Conservation (phyloP, 2,329 filamentous ascomycete genomes). For the Diaporthe helianthi region DNA sequence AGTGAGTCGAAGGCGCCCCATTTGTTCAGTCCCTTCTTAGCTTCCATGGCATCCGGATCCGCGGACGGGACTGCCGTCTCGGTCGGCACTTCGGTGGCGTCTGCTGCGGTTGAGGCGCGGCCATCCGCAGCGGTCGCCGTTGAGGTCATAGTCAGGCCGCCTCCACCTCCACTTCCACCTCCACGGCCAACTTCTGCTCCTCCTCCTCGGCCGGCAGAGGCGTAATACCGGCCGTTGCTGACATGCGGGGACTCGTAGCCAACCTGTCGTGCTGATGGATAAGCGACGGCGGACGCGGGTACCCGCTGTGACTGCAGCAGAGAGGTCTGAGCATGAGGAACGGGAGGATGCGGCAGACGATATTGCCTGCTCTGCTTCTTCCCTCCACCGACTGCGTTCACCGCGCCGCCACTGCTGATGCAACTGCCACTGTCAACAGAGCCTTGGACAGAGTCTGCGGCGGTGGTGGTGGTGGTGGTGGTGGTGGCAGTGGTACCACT, state of each 20-base stretch:
- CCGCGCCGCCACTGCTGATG: not conserved
- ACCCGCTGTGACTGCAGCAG: conserved; percentile 28
- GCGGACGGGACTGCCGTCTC: conserved; percentile 14
- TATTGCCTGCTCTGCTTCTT: conserved; percentile 28
- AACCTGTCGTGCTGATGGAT: not conserved
- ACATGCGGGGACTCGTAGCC: conserved; percentile 6
- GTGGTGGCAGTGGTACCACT: not conserved
- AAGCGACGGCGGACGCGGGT: conserved; percentile 17
- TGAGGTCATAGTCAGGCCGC: not conserved
- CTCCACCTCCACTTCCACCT: too few species aligned
- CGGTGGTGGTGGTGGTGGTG: not conserved
- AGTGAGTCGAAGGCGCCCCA: conserved; percentile 28
- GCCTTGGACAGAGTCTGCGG: not conserved
- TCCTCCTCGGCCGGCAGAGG: not conserved
- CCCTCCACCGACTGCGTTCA: not conserved
- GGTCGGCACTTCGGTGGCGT: not conserved
- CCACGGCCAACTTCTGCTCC: too few species aligned
- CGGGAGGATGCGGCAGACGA: conserved; percentile 11
- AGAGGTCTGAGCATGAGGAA: conserved; percentile 14
- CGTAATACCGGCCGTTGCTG: not conserved
- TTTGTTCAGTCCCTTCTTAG: conserved; percentile 27
- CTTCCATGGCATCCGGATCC: conserved; percentile 16
- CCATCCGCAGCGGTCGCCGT: not conserved
- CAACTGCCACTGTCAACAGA: not conserved
- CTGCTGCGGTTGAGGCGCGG: not conserved